Percentiles rank a stretch among this genome's conserved stretches.
These are phyloP conservation scores for Esteya vermicola DNA, from an alignment of 2,329 filamentous ascomycete genomes.

Conservation along the genomic window DNA sequence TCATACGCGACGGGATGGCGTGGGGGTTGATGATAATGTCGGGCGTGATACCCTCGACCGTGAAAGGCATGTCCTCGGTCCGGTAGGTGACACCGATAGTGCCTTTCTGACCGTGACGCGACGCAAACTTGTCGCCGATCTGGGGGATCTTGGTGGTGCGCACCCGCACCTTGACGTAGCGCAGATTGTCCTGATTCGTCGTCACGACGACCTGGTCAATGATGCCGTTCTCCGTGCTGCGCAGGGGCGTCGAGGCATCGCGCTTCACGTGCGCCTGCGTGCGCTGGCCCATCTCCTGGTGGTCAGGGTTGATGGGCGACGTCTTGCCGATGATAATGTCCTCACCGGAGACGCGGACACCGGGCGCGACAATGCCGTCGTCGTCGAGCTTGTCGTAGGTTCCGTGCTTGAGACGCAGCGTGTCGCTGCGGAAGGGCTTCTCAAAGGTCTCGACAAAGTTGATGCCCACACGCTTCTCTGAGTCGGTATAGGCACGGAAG, in stretches of 20 bases:
- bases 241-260: conserved; percentile 86
- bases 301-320: conserved; percentile 82
- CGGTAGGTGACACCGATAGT: conserved; percentile 98
- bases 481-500: conserved; percentile 94
- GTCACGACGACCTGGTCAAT: conserved; percentile 88
- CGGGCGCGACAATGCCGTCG: conserved; percentile 87
- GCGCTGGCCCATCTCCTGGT: conserved; percentile 83
- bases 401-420: conserved; percentile 81
- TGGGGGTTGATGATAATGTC: conserved; percentile 99
- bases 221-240: conserved; percentile 94
- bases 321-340: conserved; percentile 99
- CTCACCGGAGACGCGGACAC: conserved; percentile 88
- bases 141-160: conserved; percentile 96
- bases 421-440: conserved; percentile 81
- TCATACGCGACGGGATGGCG: conserved; percentile 99
- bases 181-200: conserved; percentile 84
- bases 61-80: conserved; percentile 98
- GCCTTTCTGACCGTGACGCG: conserved; percentile 97
- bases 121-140: conserved; percentile 98
- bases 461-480: conserved; percentile 91
- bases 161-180: conserved; percentile 95
- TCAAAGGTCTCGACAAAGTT: conserved; percentile 89
- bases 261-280: conserved; percentile 84
- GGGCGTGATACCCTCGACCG: conserved; percentile 75
- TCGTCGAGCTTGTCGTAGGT: conserved; percentile 97